Percentiles rank a stretch among this genome's conserved stretches.
phyloP scores from a whole-genome alignment of 768 basidiomycete species.

The Kondoa malvinella region DNA sequence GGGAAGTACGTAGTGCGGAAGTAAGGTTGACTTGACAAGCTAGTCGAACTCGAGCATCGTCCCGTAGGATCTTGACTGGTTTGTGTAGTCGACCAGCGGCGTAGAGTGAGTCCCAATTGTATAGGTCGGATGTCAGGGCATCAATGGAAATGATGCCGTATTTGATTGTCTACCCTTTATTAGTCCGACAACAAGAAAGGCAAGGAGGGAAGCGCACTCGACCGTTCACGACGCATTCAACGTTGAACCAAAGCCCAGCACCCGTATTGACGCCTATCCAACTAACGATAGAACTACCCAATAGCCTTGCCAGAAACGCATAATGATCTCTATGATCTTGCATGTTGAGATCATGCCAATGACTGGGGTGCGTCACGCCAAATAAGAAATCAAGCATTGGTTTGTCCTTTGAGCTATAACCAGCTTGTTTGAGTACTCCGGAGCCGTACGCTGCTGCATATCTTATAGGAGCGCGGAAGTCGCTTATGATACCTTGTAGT shows the following conservation, averaged over 20 bases:
- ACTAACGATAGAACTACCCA: slow-evolving; percentile 70
- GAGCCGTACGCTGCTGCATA: slow-evolving; percentile 97
- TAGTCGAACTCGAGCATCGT: slow-evolving; percentile 76
- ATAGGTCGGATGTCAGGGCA: slow-evolving; percentile 68
- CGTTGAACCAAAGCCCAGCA: slow-evolving; percentile 93
- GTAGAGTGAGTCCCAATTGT: slow-evolving; percentile 86
- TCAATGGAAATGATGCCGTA: slow-evolving; percentile 90
- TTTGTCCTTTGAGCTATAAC: slow-evolving; percentile 39
- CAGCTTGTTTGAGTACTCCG: slow-evolving; percentile 84
- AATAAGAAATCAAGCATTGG: slow-evolving; percentile 97
- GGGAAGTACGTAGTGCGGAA: slow-evolving; percentile 73
- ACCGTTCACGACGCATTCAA: slow-evolving; percentile 65
- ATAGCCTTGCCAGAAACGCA: slow-evolving; percentile 61
- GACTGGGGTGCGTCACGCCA: slow-evolving; percentile 76
- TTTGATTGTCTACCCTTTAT: slow-evolving; percentile 58
- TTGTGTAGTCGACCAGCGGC: slow-evolving; percentile 95
- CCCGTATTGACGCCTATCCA: slow-evolving; percentile 44
- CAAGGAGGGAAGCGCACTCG: slow-evolving; percentile 43
- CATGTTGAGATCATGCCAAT: slow-evolving; percentile 94
- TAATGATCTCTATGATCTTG: slow-evolving; percentile 68
- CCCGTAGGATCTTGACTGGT: slow-evolving; percentile 72
- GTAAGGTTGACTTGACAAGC: slow-evolving; percentile 87
- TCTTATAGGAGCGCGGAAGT: slow-evolving; percentile 76
- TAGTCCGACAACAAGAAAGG: neutral
- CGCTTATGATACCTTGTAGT: slow-evolving; percentile 57